Evolutionary conservation across 495 filamentous ascomycete genomes (phyloP).

Genomic region (Penicillium antarcticum): DNA sequence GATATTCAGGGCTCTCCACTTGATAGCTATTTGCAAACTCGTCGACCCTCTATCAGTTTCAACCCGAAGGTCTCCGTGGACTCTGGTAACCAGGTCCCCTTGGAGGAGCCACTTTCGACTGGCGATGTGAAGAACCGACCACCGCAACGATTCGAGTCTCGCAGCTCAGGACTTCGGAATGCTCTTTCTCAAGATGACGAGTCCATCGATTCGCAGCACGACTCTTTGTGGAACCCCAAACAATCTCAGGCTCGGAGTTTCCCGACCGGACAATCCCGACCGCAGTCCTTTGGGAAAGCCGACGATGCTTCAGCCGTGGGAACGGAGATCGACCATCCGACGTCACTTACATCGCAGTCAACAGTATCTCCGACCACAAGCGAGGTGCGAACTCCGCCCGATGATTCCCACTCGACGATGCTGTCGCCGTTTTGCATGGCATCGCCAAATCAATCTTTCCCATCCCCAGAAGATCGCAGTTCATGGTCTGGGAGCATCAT

Average conservation of each 20-base stretch:
- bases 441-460: constrained; percentile 39
- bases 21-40: constrained; percentile 40
- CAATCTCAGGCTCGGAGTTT: constrained; percentile 21
- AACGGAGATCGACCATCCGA: constrained; percentile 40
- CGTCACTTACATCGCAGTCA: constrained; percentile 59
- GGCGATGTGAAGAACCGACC: constrained; percentile 23
- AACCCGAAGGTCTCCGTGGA: constrained; percentile 38
- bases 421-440: constrained; percentile 52
- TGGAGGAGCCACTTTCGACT: constrained; percentile 40
- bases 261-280: constrained; percentile 27
- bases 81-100: constrained; percentile 30
- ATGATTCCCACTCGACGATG: constrained; percentile 42
- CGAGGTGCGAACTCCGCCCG: constrained; percentile 52
- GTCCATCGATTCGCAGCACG: constrained; percentile 7
- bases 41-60: constrained; percentile 42
- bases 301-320: constrained; percentile 19
- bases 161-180: constrained; percentile 39
- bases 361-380: constrained; percentile 52
- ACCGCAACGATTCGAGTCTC: constrained; percentile 33
- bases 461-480: constrained; percentile 45
- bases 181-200: constrained; percentile 36
- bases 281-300: constrained; percentile 17
- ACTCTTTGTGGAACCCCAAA: constrained; percentile 22
- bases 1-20: constrained; percentile 39
- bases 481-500: constrained; percentile 42